Conservation (phyloP, 2,329 filamentous ascomycete species). For the Aspergillus ruber region DNA sequence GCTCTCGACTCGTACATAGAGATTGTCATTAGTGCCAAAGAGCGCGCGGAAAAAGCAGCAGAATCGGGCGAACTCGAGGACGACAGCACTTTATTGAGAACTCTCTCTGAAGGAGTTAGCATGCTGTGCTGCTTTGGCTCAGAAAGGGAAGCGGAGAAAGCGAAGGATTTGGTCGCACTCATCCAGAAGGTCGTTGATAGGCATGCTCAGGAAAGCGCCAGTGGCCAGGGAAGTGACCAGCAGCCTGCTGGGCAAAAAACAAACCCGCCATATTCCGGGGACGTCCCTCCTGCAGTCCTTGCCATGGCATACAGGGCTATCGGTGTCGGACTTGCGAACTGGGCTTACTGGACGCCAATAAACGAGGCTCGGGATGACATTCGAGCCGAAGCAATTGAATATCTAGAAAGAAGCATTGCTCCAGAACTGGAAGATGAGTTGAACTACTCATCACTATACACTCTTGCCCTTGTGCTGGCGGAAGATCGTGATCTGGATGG, state of each 20-base stretch:
- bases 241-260: constrained; percentile 11
- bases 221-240: constrained; percentile 18
- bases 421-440: constrained; percentile 59
- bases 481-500: constrained; percentile 74
- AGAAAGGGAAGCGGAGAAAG: constrained; percentile 68
- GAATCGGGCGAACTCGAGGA: constrained; percentile 66
- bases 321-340: constrained; percentile 77
- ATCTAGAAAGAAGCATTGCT: constrained; percentile 65
- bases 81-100: constrained; percentile 68
- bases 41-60: constrained; percentile 66
- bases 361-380: constrained; percentile 63
- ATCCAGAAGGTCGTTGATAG: constrained; percentile 71
- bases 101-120: constrained; percentile 71
- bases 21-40: constrained; percentile 78
- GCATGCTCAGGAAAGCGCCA: constrained; percentile 30
- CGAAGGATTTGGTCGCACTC: constrained; percentile 61
- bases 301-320: constrained; percentile 75
- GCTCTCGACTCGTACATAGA: constrained; percentile 89
- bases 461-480: constrained; percentile 75
- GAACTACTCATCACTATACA: constrained; percentile 72
- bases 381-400: constrained; percentile 69
- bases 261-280: constrained; percentile 10
- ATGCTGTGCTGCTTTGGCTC: constrained; percentile 78
- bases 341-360: constrained; percentile 76
- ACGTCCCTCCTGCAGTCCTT: constrained; percentile 55